A percentile compares a stretch with the other conserved stretches of the same genome.
phyloP scores from a whole-genome alignment of 2,329 filamentous ascomycete species.

The Furcasterigmium sp. region DNA sequence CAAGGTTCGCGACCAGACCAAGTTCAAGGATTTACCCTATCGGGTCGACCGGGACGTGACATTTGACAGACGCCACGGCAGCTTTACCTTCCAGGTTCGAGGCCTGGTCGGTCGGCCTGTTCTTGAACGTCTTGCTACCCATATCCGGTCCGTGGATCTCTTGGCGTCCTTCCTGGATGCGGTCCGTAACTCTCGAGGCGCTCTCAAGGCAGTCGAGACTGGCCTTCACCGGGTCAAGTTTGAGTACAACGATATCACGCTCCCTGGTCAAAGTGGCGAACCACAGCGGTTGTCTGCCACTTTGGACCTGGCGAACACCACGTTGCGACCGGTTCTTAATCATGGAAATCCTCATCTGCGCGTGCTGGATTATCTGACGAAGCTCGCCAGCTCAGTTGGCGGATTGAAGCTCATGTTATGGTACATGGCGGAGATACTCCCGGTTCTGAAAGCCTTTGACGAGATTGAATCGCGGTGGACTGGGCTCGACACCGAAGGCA shows the following conservation, averaged over 20 bases:
- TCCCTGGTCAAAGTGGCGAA: conserved; percentile 10
- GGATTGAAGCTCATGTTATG: conserved; percentile 48
- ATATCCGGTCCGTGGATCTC: conserved; percentile 63
- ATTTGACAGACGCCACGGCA: conserved; percentile 54
- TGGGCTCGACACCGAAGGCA: conserved; percentile 30
- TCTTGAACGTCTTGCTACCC: conserved; percentile 51
- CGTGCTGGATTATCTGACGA: conserved; percentile 52
- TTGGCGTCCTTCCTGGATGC: conserved; percentile 66
- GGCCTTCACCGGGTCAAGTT: conserved; percentile 62
- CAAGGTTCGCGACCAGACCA: conserved; percentile 44
- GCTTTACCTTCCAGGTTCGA: conserved; percentile 57
- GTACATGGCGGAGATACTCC: conserved; percentile 56
- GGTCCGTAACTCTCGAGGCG: conserved; percentile 49
- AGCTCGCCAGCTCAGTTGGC: conserved; percentile 49
- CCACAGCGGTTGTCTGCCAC: conserved; percentile 43
- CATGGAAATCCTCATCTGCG: conserved; percentile 63
- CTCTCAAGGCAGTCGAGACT: conserved; percentile 53
- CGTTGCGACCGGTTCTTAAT: conserved; percentile 34
- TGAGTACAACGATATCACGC: conserved; percentile 48
- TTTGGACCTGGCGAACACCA: conserved; percentile 44
- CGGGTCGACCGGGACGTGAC: conserved; percentile 56
- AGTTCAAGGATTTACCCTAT: conserved; percentile 49
- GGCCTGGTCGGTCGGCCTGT: conserved; percentile 54
- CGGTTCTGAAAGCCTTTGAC: conserved; percentile 57
- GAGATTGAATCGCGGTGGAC: conserved; percentile 53